Conservation (phyloP, 2,329 filamentous ascomycete species). For the Fusarium domesticum region DNA sequence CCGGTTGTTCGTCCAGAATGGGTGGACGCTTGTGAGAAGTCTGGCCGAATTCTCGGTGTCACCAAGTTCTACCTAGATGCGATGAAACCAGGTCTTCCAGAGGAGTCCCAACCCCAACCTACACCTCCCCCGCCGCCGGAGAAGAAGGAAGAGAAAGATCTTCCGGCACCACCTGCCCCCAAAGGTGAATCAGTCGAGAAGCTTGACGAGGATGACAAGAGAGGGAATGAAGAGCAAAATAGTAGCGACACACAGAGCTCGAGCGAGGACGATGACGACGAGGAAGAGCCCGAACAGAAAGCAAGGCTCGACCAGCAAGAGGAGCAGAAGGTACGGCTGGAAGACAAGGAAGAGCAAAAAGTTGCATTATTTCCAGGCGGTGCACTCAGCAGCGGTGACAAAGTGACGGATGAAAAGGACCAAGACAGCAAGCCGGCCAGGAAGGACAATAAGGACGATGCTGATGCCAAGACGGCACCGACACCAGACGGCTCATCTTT, state of each 20-base stretch:
- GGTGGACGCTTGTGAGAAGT: slow-evolving; percentile 94
- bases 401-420: slow-evolving; percentile 31
- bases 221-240: slow-evolving; percentile 22
- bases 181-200: slow-evolving; percentile 21
- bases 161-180: slow-evolving; percentile 26
- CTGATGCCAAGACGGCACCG: slow-evolving; percentile 40
- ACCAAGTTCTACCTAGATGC: slow-evolving; percentile 96
- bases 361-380: slow-evolving; percentile 46
- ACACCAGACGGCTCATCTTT: slow-evolving; percentile 59
- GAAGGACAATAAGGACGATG: slow-evolving; percentile 34
- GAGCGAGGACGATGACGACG: slow-evolving; percentile 25
- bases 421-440: slow-evolving; percentile 32
- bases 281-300: slow-evolving; percentile 37
- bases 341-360: slow-evolving; percentile 55
- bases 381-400: slow-evolving; percentile 26
- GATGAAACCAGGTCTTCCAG: slow-evolving; percentile 45
- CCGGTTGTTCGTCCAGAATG: slow-evolving; percentile 95
- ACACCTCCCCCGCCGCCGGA: slow-evolving; percentile 30
- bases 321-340: slow-evolving; percentile 56
- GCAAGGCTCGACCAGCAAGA: slow-evolving; percentile 35
- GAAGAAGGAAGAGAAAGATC: slow-evolving; percentile 36
- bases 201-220: slow-evolving; percentile 31
- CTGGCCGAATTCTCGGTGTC: slow-evolving; percentile 88
- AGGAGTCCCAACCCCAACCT: slow-evolving; percentile 30
- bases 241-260: slow-evolving; percentile 19